These are phyloP conservation scores for Trichoderma sp. DNA, from an alignment of 2,329 filamentous ascomycete species.

Conservation along the genomic window DNA sequence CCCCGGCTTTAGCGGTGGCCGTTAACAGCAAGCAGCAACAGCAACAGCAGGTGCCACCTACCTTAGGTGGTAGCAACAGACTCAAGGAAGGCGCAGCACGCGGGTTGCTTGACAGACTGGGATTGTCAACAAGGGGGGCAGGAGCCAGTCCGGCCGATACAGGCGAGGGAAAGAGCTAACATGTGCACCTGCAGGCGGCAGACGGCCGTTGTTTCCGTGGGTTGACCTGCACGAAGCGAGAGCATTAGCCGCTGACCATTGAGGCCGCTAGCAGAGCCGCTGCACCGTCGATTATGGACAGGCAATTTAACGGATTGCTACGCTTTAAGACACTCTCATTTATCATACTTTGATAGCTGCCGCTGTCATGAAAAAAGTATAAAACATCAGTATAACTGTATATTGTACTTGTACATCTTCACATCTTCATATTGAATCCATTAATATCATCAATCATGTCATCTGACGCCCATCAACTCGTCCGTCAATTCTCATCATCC, in stretches of 20 bases:
- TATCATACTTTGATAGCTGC: background rate
- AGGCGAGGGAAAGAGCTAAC: slow-evolving; percentile 19
- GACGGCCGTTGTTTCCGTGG: slow-evolving; percentile 5
- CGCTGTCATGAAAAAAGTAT: background rate
- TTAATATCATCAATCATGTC: background rate
- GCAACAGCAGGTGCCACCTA: background rate
- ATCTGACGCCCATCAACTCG: background rate
- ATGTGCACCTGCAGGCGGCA: slow-evolving; percentile 1
- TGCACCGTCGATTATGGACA: background rate
- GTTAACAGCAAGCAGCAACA: background rate
- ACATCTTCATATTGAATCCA: background rate
- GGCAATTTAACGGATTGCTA: background rate
- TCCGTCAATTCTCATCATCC: background rate
- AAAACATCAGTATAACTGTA: background rate
- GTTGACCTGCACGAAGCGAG: background rate
- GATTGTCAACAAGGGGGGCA: slow-evolving; percentile 12
- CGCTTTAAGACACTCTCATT: background rate
- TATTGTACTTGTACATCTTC: background rate
- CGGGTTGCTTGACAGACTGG: slow-evolving; percentile 11
- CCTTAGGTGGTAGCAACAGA: background rate
- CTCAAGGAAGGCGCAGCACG: slow-evolving; percentile 16
- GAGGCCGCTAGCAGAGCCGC: background rate
- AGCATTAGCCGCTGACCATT: slow-evolving; percentile 1
- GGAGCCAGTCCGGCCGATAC: background rate
- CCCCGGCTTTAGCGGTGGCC: slow-evolving; percentile 9